phyloP scores from a whole-genome alignment of 1,284 basidiomycete genomes.

The Lentinus polychrous region DNA sequence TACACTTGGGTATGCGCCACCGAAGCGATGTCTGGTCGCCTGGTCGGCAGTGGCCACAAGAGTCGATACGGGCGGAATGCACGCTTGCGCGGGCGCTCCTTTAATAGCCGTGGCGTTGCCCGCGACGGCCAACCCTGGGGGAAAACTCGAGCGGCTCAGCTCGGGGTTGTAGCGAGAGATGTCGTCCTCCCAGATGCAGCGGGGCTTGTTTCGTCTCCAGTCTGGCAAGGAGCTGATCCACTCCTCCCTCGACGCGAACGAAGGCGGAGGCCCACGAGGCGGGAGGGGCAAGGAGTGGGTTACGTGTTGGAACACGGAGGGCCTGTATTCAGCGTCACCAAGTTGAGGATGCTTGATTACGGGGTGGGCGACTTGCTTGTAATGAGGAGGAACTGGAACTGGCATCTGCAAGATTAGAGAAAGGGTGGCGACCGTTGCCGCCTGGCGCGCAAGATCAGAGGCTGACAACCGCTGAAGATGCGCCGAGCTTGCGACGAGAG shows the following conservation, averaged over 20 bases:
- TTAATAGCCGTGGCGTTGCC: constrained; percentile 70
- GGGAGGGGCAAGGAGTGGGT: constrained; percentile 51
- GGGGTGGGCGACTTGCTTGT: constrained; percentile 51
- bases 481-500: constrained; percentile 17
- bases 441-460: constrained; percentile 18
- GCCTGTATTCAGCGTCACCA: constrained; percentile 34
- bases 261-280: constrained; percentile 52
- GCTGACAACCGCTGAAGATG: constrained; percentile 16
- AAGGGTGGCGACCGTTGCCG: constrained; percentile 24
- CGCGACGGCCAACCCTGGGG: constrained; percentile 58
- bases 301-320: constrained; percentile 42
- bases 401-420: constrained; percentile 63
- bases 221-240: constrained; percentile 64
- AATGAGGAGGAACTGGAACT: constrained; percentile 65
- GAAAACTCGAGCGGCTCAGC: constrained; percentile 41
- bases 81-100: constrained; percentile 74
- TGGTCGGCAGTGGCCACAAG: constrained; percentile 14
- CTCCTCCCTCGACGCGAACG: constrained; percentile 60
- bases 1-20: constrained; percentile 17
- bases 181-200: constrained; percentile 58
- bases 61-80: constrained; percentile 64
- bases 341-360: constrained; percentile 49
- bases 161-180: constrained; percentile 15
- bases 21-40: constrained; percentile 5
- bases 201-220: constrained; percentile 61